These are phyloP conservation scores for Penicillium antarcticum DNA, from an alignment of 495 filamentous ascomycete species.

Conservation along the genomic window DNA sequence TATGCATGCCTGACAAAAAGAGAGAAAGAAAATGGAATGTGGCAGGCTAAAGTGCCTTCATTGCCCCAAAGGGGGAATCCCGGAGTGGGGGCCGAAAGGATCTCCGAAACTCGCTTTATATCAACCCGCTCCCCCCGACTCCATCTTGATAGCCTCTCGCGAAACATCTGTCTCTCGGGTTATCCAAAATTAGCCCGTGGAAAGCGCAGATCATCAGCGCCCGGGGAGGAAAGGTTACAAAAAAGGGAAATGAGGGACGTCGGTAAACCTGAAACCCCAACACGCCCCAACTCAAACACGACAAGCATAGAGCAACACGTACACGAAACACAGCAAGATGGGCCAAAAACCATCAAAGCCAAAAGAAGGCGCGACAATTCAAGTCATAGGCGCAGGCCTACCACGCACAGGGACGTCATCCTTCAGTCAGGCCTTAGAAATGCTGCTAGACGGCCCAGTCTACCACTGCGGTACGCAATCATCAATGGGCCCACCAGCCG, in stretches of 20 bases:
- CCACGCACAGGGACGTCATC: constrained; percentile 48
- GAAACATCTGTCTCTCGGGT: too few relatives aligned
- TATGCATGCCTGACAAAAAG: too few relatives aligned
- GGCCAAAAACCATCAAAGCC: constrained; percentile 18
- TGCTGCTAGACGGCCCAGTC: constrained; percentile 34
- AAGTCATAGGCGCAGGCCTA: constrained; percentile 47
- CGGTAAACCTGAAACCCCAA: not conserved
- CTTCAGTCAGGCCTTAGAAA: constrained; percentile 39
- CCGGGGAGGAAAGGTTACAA: not conserved
- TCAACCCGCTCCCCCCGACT: too few relatives aligned
- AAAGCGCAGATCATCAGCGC: too few relatives aligned
- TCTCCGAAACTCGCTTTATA: too few relatives aligned
- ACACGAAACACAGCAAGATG: constrained; percentile 4
- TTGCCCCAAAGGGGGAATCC: too few relatives aligned
- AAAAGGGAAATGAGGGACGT: not conserved
- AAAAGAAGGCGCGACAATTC: constrained; percentile 18
- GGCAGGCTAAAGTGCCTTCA: too few relatives aligned
- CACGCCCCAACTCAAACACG: not conserved
- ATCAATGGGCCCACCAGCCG: constrained; percentile 9
- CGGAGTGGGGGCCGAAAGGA: too few relatives aligned
- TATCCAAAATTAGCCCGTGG: too few relatives aligned
- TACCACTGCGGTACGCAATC: constrained; percentile 19
- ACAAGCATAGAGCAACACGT: not conserved
- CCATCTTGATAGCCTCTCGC: too few relatives aligned
- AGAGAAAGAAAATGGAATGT: too few relatives aligned